Base-by-base conservation (phyloP, 495 filamentous ascomycete species). In the Aspergillus mulundensis region DNA sequence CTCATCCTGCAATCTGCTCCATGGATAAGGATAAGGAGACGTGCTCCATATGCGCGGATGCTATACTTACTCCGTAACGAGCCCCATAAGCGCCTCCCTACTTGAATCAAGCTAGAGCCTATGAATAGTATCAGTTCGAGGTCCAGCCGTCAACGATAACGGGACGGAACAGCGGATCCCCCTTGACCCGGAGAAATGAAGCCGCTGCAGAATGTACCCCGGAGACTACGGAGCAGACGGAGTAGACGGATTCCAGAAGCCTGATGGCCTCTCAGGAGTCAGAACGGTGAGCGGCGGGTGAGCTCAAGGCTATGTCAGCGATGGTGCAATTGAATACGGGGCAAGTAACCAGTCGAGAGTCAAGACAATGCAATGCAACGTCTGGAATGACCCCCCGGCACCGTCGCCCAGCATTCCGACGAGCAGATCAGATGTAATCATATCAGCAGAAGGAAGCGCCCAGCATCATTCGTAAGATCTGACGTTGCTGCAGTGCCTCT, bases 261-360 rank as follows among this genome's bases (percentile, higher is more conserved):
- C 28, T 30, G 28, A 30, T 10, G 10, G 4, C 4, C 4, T 30
- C 28, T 30, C 28, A 30, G 4, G 5, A 30, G 10, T 30, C 5
- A 30, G n/a, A n/a, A n/a, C n/a, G n/a, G n/a, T n/a, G n/a, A n/a
- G n/a, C n/a, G n/a, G n/a, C n/a, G 11, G 5, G 19, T 50, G 48
- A 50, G 34, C 32, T 50, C 48, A 50, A 8, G 20, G 21, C 16
- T 21, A 50, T 34, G 48, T 50, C 43, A 46, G 19, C 28, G 43
- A 30, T 46, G 43, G 43, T 46, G 43, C 43, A 46, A 30, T 46
- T 18, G 23, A 28, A 28, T 15, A 23, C 23, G 42, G 21, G 5
- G 19, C 18, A 3, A 28, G 4, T 28, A 28, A 28, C 4, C 19
- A 21, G 42, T 42, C 19, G 42, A 44, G 42, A n/a, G 28, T 10